phyloP scores from a whole-genome alignment of 2,329 filamentous ascomycete species.

The Fusarium longipes region DNA sequence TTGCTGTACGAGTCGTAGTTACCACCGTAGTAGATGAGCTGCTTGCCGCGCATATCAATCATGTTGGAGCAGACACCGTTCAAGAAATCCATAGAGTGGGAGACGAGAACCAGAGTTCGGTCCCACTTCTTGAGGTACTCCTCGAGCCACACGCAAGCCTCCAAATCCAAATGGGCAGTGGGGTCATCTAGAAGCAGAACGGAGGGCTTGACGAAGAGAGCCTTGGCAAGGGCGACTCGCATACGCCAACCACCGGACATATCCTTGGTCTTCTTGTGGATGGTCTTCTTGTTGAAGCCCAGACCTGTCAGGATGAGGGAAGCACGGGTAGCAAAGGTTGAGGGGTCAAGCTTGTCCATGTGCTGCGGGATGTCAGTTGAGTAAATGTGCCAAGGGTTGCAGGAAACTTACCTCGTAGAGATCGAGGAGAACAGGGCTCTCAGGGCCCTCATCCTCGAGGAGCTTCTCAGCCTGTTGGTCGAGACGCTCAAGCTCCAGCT shows the following conservation, averaged over 20 bases:
- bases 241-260: conserved; percentile 99
- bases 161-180: conserved; percentile 98
- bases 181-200: conserved; percentile 97
- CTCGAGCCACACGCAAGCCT: conserved; percentile 99
- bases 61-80: conserved; percentile 99
- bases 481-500: conserved; percentile 90
- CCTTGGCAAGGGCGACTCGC: conserved; percentile 97
- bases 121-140: conserved; percentile 99
- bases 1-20: conserved; percentile 99
- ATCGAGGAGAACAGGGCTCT: conserved; percentile 89
- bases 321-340: conserved; percentile 94
- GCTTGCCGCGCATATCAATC: conserved; percentile 95
- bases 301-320: conserved; percentile 98
- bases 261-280: conserved; percentile 99
- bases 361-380: conserved; percentile 66
- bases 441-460: conserved; percentile 90
- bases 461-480: conserved; percentile 91
- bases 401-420: conserved; percentile 85
- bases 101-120: conserved; percentile 93
- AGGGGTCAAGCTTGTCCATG: conserved; percentile 99
- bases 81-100: conserved; percentile 98
- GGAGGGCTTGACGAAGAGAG: conserved; percentile 97
- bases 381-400: not conserved
- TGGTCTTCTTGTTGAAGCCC: conserved; percentile 98
- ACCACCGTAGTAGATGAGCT: conserved; percentile 97